Percentiles rank a stretch among this genome's conserved stretches.
Conservation (phyloP, 208 protist species). For the Naegleria lovaniensis region DNA sequence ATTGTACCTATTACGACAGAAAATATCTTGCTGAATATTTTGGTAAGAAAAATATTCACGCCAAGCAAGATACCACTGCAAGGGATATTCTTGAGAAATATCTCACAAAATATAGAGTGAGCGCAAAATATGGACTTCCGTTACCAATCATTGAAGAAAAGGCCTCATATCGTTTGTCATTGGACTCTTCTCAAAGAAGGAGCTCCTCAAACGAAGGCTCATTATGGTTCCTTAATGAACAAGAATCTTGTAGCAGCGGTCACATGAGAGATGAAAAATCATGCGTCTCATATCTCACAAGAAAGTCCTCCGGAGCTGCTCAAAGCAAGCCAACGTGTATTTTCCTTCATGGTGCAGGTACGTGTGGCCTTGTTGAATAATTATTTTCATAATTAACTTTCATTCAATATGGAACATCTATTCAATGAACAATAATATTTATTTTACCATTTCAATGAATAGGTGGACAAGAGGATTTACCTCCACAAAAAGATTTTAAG, state of each 20-base stretch:
- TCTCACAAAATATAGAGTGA: neutral
- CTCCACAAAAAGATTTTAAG: neutral
- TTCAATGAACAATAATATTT: too few relatives aligned
- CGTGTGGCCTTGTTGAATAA: too few relatives aligned
- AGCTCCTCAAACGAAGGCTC: too few relatives aligned
- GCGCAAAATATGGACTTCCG: neutral
- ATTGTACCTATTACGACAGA: neutral
- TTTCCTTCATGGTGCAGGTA: neutral
- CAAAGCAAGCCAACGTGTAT: conserved; percentile 4
- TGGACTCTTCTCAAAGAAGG: too few relatives aligned
- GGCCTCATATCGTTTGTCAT: too few relatives aligned
- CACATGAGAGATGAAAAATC: neutral
- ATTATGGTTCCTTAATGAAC: neutral
- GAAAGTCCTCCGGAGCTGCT: neutral
- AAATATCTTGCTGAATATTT: neutral
- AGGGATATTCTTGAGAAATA: neutral
- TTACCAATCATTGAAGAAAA: neutral
- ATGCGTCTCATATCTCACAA: neutral
- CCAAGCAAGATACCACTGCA: neutral
- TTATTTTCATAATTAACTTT: too few relatives aligned
- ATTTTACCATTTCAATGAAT: too few relatives aligned
- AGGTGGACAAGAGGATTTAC: neutral
- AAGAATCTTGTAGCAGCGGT: neutral
- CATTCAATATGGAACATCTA: too few relatives aligned
- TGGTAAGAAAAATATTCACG: neutral